These are phyloP conservation scores for Paracamarosporium sp. DNA, from an alignment of 2,329 filamentous ascomycete species.

Conservation along the genomic window DNA sequence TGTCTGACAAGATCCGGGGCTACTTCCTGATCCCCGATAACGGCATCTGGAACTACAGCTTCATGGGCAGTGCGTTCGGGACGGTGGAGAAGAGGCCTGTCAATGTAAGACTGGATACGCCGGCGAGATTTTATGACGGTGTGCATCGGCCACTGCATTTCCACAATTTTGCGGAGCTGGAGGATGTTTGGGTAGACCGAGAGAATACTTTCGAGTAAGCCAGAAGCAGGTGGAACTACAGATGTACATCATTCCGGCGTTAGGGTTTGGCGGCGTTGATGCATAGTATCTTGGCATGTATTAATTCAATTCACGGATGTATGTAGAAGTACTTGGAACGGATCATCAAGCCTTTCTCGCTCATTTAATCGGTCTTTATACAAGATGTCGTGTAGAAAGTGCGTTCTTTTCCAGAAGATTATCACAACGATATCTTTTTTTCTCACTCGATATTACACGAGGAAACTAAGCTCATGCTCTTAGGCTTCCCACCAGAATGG, in stretches of 20 bases:
- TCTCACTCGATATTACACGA: neutral
- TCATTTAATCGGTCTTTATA: neutral
- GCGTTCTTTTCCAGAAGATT: too few species aligned
- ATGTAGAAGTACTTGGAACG: neutral
- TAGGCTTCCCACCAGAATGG: neutral
- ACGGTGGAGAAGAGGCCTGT: conserved; percentile 89
- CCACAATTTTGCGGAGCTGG: conserved; percentile 94
- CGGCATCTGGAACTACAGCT: conserved; percentile 95
- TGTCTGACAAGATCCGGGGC: conserved; percentile 91
- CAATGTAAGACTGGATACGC: conserved; percentile 92
- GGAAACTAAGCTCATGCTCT: neutral
- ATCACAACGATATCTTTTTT: neutral
- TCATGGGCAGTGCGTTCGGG: conserved; percentile 90
- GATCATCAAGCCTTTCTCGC: neutral
- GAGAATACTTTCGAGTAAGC: conserved; percentile 87
- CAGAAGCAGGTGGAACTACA: neutral
- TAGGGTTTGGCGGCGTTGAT: neutral
- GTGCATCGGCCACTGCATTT: conserved; percentile 94
- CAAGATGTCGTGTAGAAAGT: neutral
- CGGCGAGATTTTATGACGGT: conserved; percentile 86
- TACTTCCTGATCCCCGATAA: conserved; percentile 96
- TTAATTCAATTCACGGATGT: neutral
- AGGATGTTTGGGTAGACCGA: conserved; percentile 95
- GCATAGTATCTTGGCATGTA: neutral
- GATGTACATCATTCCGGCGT: conserved; percentile 8